Percentiles rank a stretch among this genome's conserved stretches.
These are phyloP conservation scores for Exophiala xenobiotica DNA, from an alignment of 2,329 filamentous ascomycete genomes.

Conservation along the genomic window DNA sequence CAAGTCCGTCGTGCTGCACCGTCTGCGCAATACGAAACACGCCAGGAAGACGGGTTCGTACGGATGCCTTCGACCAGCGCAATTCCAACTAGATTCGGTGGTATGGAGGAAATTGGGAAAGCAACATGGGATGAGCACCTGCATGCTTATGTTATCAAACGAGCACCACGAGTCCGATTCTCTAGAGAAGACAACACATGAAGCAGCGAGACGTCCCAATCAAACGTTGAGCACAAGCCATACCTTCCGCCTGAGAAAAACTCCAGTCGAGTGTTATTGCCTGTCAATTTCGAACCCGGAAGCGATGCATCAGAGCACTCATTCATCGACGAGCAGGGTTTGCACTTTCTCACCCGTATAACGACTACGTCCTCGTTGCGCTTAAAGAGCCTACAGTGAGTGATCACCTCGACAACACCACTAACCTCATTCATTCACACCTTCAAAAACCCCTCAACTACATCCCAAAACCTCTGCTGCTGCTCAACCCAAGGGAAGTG, in stretches of 20 bases:
- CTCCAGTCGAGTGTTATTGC: too few relatives aligned
- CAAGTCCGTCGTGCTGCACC: not conserved
- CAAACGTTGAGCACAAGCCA: too few relatives aligned
- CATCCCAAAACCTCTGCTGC: slow-evolving; percentile 16
- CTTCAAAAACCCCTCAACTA: slow-evolving; percentile 17
- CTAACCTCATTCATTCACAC: slow-evolving; percentile 21
- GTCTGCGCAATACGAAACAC: not conserved
- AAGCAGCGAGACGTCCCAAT: too few relatives aligned
- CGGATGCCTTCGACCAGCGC: not conserved
- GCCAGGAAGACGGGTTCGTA: not conserved
- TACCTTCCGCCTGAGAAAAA: too few relatives aligned
- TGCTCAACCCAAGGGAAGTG: slow-evolving; percentile 35
- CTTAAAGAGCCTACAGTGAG: too few relatives aligned
- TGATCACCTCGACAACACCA: slow-evolving; percentile 21
- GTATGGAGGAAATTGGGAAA: slow-evolving; percentile 12
- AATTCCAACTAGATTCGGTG: not conserved
- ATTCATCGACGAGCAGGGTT: too few relatives aligned
- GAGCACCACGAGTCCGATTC: slow-evolving; percentile 17
- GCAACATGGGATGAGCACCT: slow-evolving; percentile 13
- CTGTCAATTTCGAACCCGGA: too few relatives aligned
- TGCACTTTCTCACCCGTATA: too few relatives aligned
- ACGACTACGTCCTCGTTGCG: too few relatives aligned
- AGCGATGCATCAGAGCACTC: too few relatives aligned
- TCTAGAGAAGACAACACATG: too few relatives aligned
- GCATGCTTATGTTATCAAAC: slow-evolving; percentile 15